Conservation (phyloP, 768 basidiomycete genomes). For the Leccinum incarnatum region DNA sequence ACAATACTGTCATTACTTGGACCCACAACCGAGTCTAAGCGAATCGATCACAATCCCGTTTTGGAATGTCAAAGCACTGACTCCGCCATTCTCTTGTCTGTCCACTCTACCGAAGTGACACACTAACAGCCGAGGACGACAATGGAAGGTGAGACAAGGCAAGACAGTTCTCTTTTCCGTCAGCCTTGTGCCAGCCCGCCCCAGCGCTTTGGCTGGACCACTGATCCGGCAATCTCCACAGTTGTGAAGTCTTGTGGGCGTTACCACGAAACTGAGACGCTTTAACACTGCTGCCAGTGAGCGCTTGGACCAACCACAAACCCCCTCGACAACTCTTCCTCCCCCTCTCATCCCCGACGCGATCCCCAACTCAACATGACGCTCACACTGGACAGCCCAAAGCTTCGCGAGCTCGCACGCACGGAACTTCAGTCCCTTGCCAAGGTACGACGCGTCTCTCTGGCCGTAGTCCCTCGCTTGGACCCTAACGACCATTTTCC, state of each 20-base stretch:
- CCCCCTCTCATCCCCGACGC: not conserved
- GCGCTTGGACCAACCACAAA: not conserved
- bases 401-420: slow-evolving; percentile 20
- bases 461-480: not conserved
- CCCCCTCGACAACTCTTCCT: not conserved
- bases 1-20: slow-evolving; percentile 14
- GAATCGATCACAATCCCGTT: slow-evolving; percentile 9
- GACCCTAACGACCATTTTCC: not conserved
- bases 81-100: not conserved
- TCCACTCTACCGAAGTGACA: not conserved
- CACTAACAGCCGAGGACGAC: not conserved
- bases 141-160: slow-evolving; percentile 1
- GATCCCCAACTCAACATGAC: not conserved
- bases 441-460: slow-evolving; percentile 13
- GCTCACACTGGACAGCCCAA: slow-evolving; percentile 15
- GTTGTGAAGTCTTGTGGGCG: no score
- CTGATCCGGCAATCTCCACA: no score
- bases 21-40: slow-evolving; percentile 16
- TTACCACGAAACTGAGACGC: no score
- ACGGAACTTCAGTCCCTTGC: slow-evolving; percentile 25
- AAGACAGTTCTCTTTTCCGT: not conserved
- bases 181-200: no score
- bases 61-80: slow-evolving; percentile 16
- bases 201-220: not conserved
- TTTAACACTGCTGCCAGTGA: no score